phyloP scores from a whole-genome alignment of 129 eudicot genomes.

The Centrapalus pauciflorus region DNA sequence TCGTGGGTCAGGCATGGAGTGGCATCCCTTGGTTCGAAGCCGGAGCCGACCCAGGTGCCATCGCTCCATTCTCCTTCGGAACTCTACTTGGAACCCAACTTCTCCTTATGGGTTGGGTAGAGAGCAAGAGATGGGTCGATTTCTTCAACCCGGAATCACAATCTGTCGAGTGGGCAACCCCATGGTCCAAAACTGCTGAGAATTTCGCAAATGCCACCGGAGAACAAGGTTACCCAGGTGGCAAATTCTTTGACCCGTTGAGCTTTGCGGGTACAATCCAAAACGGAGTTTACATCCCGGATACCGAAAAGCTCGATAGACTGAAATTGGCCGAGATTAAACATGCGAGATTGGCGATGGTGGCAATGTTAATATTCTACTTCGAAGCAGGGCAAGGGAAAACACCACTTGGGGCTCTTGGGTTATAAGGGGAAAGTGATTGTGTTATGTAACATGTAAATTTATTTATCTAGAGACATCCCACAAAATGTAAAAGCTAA shows the following conservation, averaged over 20 bases:
- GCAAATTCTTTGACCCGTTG: slow-evolving; percentile 89
- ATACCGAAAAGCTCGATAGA: slow-evolving; percentile 82
- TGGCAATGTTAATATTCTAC: slow-evolving; percentile 91
- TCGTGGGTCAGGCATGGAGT: slow-evolving; percentile 92
- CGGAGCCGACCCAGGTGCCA: slow-evolving; percentile 92
- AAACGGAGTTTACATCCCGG: slow-evolving; percentile 73
- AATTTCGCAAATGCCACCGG: slow-evolving; percentile 84
- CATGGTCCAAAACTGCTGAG: slow-evolving; percentile 90
- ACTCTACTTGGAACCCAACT: slow-evolving; percentile 85
- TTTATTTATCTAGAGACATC: slow-evolving; percentile 33
- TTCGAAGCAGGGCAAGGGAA: slow-evolving; percentile 98
- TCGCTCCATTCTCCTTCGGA: slow-evolving; percentile 85
- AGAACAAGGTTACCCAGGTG: slow-evolving; percentile 94
- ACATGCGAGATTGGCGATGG: slow-evolving; percentile 90
- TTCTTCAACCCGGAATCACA: slow-evolving; percentile 93
- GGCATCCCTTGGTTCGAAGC: slow-evolving; percentile 99
- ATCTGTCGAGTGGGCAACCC: slow-evolving; percentile 95
- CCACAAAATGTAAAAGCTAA: background rate
- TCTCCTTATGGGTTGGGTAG: slow-evolving; percentile 97
- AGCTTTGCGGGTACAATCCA: slow-evolving; percentile 63
- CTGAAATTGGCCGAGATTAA: slow-evolving; percentile 90
- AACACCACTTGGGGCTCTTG: slow-evolving; percentile 98
- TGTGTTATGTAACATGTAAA: slow-evolving; percentile 33
- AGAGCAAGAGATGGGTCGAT: slow-evolving; percentile 97
- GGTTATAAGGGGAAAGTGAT: slow-evolving; percentile 44